Evolutionary conservation across 805 yeast genomes (phyloP).

Genomic region (Metschnikowia dekortorum): DNA sequence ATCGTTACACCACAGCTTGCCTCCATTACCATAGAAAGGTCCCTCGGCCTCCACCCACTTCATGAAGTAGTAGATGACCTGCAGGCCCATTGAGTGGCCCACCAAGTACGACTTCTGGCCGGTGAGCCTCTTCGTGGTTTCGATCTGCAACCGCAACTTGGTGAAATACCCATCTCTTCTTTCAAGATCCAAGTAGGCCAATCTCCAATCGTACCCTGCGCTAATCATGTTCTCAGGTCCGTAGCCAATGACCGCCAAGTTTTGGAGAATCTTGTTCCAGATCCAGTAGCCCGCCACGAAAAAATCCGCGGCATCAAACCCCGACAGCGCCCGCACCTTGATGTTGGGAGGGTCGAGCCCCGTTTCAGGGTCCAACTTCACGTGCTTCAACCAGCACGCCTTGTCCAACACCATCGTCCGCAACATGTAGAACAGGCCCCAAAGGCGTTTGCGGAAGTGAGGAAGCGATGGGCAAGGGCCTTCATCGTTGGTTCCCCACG

Average conservation of each 20-base stretch:
- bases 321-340: constrained; percentile 85
- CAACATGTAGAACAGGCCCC: constrained; percentile 98
- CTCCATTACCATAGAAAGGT: constrained; percentile 82
- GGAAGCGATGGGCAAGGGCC: constrained; percentile 76
- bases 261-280: constrained; percentile 95
- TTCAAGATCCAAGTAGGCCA: constrained; percentile 85
- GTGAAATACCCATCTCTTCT: constrained; percentile 81
- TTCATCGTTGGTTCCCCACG: constrained; percentile 74
- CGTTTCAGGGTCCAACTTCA: constrained; percentile 83
- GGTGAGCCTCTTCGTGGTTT: constrained; percentile 45
- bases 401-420: constrained; percentile 89
- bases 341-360: constrained; percentile 89
- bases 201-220: constrained; percentile 96
- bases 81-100: constrained; percentile 97
- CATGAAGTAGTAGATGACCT: constrained; percentile 79
- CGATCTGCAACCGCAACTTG: constrained; percentile 69
- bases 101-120: constrained; percentile 70
- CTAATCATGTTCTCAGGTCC: constrained; percentile 86
- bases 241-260: constrained; percentile 89
- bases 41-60: constrained; percentile 97
- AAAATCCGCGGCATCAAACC: constrained; percentile 95
- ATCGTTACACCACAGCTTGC: constrained; percentile 79
- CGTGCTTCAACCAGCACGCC: constrained; percentile 88
- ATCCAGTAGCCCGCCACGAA: constrained; percentile 98
- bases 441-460: constrained; percentile 85